Percentiles rank a stretch among this genome's conserved stretches.
Conservation (phyloP, 345 rosid genomes). For the Salix purpurea region DNA sequence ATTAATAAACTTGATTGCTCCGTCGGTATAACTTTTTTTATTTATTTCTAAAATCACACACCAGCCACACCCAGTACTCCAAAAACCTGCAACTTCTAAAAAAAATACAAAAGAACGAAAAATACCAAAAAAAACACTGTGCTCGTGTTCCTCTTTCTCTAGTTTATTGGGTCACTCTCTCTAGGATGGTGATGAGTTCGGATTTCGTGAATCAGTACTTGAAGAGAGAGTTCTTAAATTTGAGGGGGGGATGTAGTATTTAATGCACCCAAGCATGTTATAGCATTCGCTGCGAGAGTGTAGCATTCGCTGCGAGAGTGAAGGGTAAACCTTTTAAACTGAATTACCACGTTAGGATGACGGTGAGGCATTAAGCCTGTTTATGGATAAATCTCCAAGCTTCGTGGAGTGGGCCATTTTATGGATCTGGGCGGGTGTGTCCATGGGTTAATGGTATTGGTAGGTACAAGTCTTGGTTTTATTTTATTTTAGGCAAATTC, state of each 20-base stretch:
- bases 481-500: too few species aligned
- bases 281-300: constrained; percentile 14
- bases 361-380: too few species aligned
- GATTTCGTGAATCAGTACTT: not conserved
- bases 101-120: not conserved
- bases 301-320: constrained; percentile 14
- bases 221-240: not conserved
- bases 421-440: not conserved
- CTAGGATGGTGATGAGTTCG: not conserved
- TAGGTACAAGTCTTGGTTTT: not conserved
- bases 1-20: not conserved
- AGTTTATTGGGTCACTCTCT: not conserved
- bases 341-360: too few species aligned
- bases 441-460: not conserved
- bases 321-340: too few species aligned
- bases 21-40: not conserved
- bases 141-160: not conserved
- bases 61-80: constrained; percentile 67
- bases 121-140: not conserved
- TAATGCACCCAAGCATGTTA: constrained; percentile 10
- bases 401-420: constrained; percentile 25
- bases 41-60: constrained; percentile 25
- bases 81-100: constrained; percentile 47
- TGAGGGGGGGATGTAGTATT: not conserved
- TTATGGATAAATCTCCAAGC: constrained; percentile 20